Evolutionary conservation across 768 basidiomycete genomes (phyloP), one percentile per base, ranked within the genome.

Genomic region (Podaxis sp.): DNA sequence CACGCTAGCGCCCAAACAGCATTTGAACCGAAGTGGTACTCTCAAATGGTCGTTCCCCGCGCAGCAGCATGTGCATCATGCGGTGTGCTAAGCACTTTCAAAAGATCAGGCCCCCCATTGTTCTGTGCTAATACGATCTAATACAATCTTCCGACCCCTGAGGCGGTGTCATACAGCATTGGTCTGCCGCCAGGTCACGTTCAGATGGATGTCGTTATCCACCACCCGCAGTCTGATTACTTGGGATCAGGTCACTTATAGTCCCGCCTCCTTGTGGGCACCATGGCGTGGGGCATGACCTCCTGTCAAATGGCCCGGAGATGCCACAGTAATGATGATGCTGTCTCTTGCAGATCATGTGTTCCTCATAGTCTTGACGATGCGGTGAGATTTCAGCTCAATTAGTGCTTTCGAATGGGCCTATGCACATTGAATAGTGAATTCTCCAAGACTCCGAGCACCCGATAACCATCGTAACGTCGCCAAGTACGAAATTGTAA

Each of bases 291-390:
- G 49, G 49, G 38, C 33, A 51, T 36, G 33, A 15, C 58, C 49
- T 24, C 49, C 47, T 50, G 47, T 55, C 54, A 25, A n/a, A 50
- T 52, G 24, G 17, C 8, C 19, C 41, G 8, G n/a, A 41, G 36
- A 59, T 59, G 58, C 58, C 58, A 59, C 58, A 51, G 15, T 27
- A 59, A 59, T 59, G 58, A 59, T 59, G 58, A 38, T 38, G 50
- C 49, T 51, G 12, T 36, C 38, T 37, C 22, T 38, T 50, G 47
- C 15, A 24, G 29, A 50, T 50, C 58, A 59, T 59, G 58, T 57
- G 55, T 29, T 50, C 49, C 8, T n/a, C 29, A 6, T 36, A 15
- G 5, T 36, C 15, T 50, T 15, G 27, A 33, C 33, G 33, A 36
- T 50, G 33, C 33, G 29, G 4, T 2, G 25, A 50, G 49, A 27